Percentiles rank a stretch among this genome's conserved stretches.
phyloP scores from a whole-genome alignment of 768 basidiomycete species.

The Rhodotorula sphaerocarpa region DNA sequence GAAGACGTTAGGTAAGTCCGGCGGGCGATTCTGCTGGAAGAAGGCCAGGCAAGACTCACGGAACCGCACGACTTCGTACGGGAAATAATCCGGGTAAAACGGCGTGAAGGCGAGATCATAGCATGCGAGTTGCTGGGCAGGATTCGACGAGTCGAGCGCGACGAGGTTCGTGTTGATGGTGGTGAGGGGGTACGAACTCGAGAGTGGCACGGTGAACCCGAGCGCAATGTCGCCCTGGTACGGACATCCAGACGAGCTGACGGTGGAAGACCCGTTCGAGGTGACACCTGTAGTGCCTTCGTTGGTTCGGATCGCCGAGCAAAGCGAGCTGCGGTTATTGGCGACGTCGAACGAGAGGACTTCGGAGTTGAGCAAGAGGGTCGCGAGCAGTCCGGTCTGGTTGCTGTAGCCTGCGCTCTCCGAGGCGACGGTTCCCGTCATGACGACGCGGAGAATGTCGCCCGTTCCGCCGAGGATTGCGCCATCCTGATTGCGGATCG shows the following conservation, averaged over 20 bases:
- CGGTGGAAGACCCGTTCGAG: constrained; percentile 40
- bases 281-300: constrained; percentile 43
- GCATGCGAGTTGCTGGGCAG: constrained; percentile 71
- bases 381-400: constrained; percentile 21
- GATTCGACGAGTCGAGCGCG: constrained; percentile 67
- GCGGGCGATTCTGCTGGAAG: too few species aligned
- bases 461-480: constrained; percentile 14
- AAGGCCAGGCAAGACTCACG: background rate
- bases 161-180: constrained; percentile 76
- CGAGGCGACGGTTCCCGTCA: constrained; percentile 11
- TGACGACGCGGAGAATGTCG: constrained; percentile 26
- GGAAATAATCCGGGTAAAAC: constrained; percentile 43
- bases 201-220: constrained; percentile 58
- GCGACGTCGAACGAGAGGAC: constrained; percentile 70
- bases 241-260: constrained; percentile 58
- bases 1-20: constrained; percentile 46
- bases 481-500: constrained; percentile 16
- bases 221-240: constrained; percentile 75
- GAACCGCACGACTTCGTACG: constrained; percentile 47
- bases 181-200: constrained; percentile 61
- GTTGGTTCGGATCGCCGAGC: constrained; percentile 55
- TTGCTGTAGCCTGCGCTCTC: constrained; percentile 28
- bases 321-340: constrained; percentile 65
- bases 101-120: constrained; percentile 70
- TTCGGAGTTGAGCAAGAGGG: constrained; percentile 47